Evolutionary conservation across 768 basidiomycete species (phyloP), one percentile per base, ranked within the genome.

Genomic region (Guyanaporus albipodus): DNA sequence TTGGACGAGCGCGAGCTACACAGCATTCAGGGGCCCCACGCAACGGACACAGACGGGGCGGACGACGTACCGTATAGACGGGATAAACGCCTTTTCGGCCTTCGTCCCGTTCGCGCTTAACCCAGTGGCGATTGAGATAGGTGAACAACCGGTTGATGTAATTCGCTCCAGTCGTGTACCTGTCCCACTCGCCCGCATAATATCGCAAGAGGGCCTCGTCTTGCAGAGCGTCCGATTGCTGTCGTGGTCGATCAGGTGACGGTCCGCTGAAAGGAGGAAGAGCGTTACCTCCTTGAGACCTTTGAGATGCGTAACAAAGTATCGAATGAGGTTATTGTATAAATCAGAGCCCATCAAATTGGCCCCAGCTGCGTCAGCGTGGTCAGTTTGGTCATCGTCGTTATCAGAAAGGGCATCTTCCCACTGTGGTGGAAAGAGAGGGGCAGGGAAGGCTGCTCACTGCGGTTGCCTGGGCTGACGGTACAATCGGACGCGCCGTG

Each of bases 121-220:
- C 95, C 96, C 96, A 99, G 69, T 98, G 93, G 18, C 95, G 90
- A 69, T 99, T 98, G 47, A 99, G 78, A 71, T 98, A 98, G 3
- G 91, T 94, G 73, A 98, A 98, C 28, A 99, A 71, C 46, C 95
- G 87, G 66, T 98, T 95, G 69, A 97, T 91, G 64, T 96, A 98
- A 62, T 90, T 92, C 1, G 95, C 94, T 38, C 95, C 95, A 3
- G 85, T 95, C 0, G 96, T 99, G 71, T 97, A 98, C 35, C 93
- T 78, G 58, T 90, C 87, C 96, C 96, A 98, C 67, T 97, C 92
- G 49, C 69, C 65, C 2, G 91, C 91, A 62, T 98, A 99, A 64
- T 89, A 97, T 53, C 85, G 82, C 46, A 99, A 71, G 6, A 99
- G 77, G 1, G 80, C 85, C 59, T 96, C 87, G 59, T 96, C 91